Conservation (phyloP, 164 flowering plant genomes). For the Annona cherimola region DNA sequence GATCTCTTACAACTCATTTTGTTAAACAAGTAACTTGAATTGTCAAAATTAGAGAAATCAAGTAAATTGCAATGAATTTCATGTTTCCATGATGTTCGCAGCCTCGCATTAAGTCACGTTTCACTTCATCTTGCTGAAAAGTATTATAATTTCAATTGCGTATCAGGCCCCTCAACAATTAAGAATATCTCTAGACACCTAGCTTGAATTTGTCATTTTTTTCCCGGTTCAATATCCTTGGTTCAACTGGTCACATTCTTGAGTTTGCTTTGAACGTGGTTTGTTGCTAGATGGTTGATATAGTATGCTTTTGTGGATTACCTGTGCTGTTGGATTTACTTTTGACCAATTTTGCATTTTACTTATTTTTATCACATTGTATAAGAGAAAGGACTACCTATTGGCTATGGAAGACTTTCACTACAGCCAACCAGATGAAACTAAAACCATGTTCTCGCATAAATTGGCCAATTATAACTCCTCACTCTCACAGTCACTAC, state of each 20-base stretch:
- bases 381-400: neutral
- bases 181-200: too few species aligned
- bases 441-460: neutral
- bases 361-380: too few species aligned
- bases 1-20: neutral
- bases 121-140: neutral
- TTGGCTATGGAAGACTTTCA: neutral
- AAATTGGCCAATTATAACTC: neutral
- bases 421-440: neutral
- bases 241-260: too few species aligned
- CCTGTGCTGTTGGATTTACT: too few species aligned
- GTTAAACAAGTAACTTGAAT: neutral
- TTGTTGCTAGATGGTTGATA: too few species aligned
- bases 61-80: too few species aligned
- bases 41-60: neutral
- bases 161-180: neutral
- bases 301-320: too few species aligned
- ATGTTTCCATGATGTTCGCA: neutral
- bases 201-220: too few species aligned
- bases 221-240: too few species aligned
- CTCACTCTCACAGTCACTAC: neutral
- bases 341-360: too few species aligned
- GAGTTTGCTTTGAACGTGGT: too few species aligned
- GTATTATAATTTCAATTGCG: neutral
- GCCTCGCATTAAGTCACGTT: neutral